Percentiles rank a stretch among this genome's conserved stretches.
Evolutionary conservation across 805 yeast species (phyloP).

Genomic region (Candida schatavii): DNA sequence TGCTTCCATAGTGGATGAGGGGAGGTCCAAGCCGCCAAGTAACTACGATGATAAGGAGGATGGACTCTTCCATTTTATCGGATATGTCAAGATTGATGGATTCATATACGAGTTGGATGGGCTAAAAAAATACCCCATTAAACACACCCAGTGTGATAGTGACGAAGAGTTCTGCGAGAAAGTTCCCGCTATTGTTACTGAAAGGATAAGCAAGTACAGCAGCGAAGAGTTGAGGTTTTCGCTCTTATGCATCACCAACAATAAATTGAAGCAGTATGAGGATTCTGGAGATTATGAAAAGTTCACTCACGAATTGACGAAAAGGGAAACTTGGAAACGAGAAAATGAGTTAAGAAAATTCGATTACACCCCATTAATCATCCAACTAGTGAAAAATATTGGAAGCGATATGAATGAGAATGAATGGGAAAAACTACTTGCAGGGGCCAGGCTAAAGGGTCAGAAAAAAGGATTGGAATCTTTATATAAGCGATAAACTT

Average conservation of each 20-base stretch:
- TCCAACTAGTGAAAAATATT: conserved; percentile 43
- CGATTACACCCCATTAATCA: conserved; percentile 51
- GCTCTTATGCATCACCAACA: conserved; percentile 50
- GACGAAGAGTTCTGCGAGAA: conserved; percentile 41
- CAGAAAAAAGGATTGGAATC: conserved; percentile 4
- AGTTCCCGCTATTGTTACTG: conserved; percentile 43
- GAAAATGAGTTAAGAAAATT: conserved; percentile 56
- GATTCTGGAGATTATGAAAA: conserved; percentile 40
- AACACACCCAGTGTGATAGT: conserved; percentile 40
- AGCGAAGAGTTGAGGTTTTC: conserved; percentile 54
- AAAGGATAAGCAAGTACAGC: conserved; percentile 46
- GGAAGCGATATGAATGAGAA: conserved; percentile 32
- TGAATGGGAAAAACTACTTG: conserved; percentile 34
- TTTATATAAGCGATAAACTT: not conserved
- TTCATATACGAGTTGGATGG: conserved; percentile 63
- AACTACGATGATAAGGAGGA: conserved; percentile 40
- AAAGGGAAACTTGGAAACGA: conserved; percentile 50
- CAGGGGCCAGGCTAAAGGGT: conserved; percentile 21
- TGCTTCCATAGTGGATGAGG: conserved; percentile 47
- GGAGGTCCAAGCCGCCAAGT: conserved; percentile 14
- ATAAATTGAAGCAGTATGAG: conserved; percentile 39
- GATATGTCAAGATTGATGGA: conserved; percentile 46
- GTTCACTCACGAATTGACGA: conserved; percentile 38
- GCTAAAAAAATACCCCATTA: conserved; percentile 51
- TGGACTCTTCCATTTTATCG: conserved; percentile 60